Conservation (phyloP, 2,329 filamentous ascomycete species). For the Aspergillus pseudoglaucus region DNA sequence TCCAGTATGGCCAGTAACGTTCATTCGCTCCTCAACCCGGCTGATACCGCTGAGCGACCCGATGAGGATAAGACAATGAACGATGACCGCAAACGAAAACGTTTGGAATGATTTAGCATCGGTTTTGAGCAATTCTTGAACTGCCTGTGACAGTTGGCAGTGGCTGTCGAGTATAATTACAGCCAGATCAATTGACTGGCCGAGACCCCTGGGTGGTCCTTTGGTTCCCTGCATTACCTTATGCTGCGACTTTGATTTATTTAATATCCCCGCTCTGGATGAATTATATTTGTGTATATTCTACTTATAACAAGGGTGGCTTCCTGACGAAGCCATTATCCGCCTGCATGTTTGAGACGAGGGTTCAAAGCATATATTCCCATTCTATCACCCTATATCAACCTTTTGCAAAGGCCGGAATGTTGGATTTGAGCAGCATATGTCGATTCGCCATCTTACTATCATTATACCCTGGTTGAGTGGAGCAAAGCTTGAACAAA, state of each 20-base stretch:
- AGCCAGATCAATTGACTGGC: no score
- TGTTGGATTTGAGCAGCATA: background rate
- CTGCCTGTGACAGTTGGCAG: background rate
- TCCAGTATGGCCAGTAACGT: constrained; percentile 68
- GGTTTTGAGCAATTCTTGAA: constrained; percentile 1
- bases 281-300: no score
- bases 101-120: constrained; percentile 37
- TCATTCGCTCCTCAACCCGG: constrained; percentile 61
- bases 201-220: no score
- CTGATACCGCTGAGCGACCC: constrained; percentile 59
- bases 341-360: no score
- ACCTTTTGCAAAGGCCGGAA: no score
- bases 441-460: background rate
- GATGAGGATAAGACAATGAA: constrained; percentile 54
- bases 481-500: constrained; percentile 13
- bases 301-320: no score
- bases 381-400: no score
- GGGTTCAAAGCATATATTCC: no score
- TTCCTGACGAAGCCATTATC: no score
- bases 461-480: constrained; percentile 21
- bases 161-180: constrained; percentile 7
- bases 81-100: constrained; percentile 58
- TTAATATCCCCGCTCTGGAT: no score
- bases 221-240: no score
- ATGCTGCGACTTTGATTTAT: no score